A percentile compares a stretch with the other conserved stretches of the same genome.
Evolutionary conservation across 345 rosid genomes (phyloP).

Genomic region (Psidium friedrichsthalianum): DNA sequence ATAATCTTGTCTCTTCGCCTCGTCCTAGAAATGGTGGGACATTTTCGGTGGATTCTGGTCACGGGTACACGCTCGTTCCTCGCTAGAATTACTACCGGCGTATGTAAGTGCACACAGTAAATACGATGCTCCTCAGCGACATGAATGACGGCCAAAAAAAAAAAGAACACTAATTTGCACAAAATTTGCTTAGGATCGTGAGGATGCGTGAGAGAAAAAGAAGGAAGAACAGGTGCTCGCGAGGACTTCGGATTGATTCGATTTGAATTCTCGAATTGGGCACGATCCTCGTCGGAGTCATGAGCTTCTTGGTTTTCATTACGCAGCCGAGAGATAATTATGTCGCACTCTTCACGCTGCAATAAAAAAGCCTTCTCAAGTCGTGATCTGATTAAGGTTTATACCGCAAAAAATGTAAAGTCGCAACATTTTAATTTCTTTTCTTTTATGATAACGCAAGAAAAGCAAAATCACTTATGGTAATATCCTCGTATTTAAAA

Average conservation of each 20-base stretch:
- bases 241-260: neutral
- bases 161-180: neutral
- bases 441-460: fast-evolving
- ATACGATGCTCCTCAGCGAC: neutral
- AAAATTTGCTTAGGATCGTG: neutral
- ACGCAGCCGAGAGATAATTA: too few relatives aligned
- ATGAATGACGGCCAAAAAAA: neutral
- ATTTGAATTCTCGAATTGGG: neutral
- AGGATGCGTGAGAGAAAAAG: neutral
- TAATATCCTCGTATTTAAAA: fast-evolving
- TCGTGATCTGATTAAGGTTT: too few relatives aligned
- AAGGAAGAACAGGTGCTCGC: neutral
- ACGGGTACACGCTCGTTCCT: neutral
- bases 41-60: neutral
- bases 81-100: neutral
- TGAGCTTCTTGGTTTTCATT: too few relatives aligned
- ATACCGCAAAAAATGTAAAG: neutral
- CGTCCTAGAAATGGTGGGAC: neutral
- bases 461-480: neutral
- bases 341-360: neutral
- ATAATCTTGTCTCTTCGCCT: neutral
- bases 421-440: neutral
- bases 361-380: fast-evolving
- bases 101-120: neutral
- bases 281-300: neutral